Evolutionary conservation across 164 flowering plant genomes (phyloP), one percentile per base, ranked within the genome.

Genomic region (Magnolia changhungtana): DNA sequence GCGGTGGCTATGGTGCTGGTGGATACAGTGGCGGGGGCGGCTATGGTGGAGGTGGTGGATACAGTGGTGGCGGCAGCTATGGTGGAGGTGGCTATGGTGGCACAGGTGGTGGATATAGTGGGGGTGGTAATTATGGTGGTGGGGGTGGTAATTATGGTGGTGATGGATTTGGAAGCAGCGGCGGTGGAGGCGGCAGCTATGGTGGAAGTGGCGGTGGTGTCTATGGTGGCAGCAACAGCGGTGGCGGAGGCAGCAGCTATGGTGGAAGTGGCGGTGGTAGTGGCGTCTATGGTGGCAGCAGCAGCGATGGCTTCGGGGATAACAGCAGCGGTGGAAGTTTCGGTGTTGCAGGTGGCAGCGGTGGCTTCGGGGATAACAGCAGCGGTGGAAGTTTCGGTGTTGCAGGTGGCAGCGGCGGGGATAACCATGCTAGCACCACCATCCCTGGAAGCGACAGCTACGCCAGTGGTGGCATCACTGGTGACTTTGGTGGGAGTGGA

Each of bases 381-480:
- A 74, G 69, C n/a, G 63, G 74, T n/a, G 76, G 77, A 11, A 5
- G 50, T 1, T 21, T 10, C 18, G 63, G 29, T 71, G 74, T 75
- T 6, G 76, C 71, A 23, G 76, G 72, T 6, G 76, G 59, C 23
- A 69, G 24, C 67, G 77, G 11, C 13, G 66, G 75, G 8, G 79
- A 74, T 67, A 65, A 76, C 20, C 20, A 50, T 45, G 79, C 61
- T 45, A 66, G 72, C n/a, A 77, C 71, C 16, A 81, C 63, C 29
- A 64, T 21, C 59, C 45, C 45, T 37, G 45, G 45, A 37, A 37
- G 45, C 45, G 75, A 50, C 20, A 67, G 68, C 29, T n/a, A 66
- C 23, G 65, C 31, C 49, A 52, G 31, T 50, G 18, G 77, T 49
- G 27, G 45, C 71, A 73, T 71, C 45, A 77, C 31, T 63, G 78